Evolutionary conservation across 108 stramenopile species (phyloP).

Genomic region (Mediolabrus comicus): DNA sequence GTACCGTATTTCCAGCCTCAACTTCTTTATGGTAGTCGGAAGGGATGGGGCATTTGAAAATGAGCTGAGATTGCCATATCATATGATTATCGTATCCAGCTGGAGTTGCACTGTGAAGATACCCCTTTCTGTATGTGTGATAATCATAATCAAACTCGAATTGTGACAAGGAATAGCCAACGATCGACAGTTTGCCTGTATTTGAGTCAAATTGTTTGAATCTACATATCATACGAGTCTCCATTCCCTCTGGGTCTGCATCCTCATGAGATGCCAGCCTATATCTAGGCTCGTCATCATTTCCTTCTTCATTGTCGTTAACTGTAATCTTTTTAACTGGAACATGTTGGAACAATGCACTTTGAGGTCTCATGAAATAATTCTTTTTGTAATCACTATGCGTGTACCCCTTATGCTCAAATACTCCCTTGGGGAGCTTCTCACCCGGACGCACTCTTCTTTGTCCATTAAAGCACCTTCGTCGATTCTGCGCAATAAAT

Average conservation of each 20-base stretch:
- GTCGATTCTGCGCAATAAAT: slow-evolving; percentile 85
- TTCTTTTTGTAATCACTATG: slow-evolving; percentile 43
- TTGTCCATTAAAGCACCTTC: slow-evolving; percentile 67
- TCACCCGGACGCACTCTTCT: background rate
- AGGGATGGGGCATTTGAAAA: slow-evolving; percentile 86
- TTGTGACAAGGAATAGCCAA: slow-evolving; percentile 67
- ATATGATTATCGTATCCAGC: slow-evolving; percentile 73
- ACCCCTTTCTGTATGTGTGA: slow-evolving; percentile 63
- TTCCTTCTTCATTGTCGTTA: background rate
- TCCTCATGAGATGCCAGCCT: slow-evolving; percentile 76
- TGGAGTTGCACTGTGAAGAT: slow-evolving; percentile 49
- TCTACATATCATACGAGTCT: slow-evolving; percentile 85
- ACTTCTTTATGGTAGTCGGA: slow-evolving; percentile 50
- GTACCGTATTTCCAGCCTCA: slow-evolving; percentile 50
- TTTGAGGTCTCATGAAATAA: slow-evolving; percentile 67
- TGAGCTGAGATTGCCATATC: slow-evolving; percentile 71
- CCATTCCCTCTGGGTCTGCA: slow-evolving; percentile 77
- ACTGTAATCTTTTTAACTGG: slow-evolving; percentile 56
- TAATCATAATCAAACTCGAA: slow-evolving; percentile 82
- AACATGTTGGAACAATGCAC: slow-evolving; percentile 84
- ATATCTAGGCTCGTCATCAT: slow-evolving; percentile 50
- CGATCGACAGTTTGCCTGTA: slow-evolving; percentile 33
- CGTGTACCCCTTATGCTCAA: slow-evolving; percentile 20
- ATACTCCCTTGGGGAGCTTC: slow-evolving; percentile 21
- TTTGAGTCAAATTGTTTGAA: slow-evolving; percentile 61